phyloP scores from a whole-genome alignment of 208 protist species.

The Tritrichomonas musculus region DNA sequence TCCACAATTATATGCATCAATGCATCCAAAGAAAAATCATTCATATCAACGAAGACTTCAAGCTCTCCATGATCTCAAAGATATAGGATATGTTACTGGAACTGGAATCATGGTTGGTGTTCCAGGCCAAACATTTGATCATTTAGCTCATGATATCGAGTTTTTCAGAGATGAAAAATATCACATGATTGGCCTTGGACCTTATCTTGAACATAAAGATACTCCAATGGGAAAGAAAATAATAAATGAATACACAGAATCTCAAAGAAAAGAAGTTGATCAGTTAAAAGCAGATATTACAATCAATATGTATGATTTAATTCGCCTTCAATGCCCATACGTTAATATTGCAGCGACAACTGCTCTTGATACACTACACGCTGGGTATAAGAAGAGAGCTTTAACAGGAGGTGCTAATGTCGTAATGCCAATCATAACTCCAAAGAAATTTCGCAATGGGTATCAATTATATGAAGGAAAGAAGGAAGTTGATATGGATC shows the following conservation, averaged over 20 bases:
- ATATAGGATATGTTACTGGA: slow-evolving; percentile 50
- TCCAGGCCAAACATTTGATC: slow-evolving; percentile 47
- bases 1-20: slow-evolving; percentile 49
- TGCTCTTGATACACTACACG: slow-evolving; percentile 45
- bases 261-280: slow-evolving; percentile 41
- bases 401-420: slow-evolving; percentile 46
- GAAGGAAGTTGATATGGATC: background rate
- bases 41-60: slow-evolving; percentile 41
- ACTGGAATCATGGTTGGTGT: slow-evolving; percentile 57
- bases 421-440: slow-evolving; percentile 58
- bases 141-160: slow-evolving; percentile 52
- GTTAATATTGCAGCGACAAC: slow-evolving; percentile 57
- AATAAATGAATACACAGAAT: slow-evolving; percentile 38
- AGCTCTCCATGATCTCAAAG: slow-evolving; percentile 43
- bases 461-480: slow-evolving; percentile 59
- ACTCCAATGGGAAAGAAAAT: background rate
- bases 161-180: slow-evolving; percentile 50
- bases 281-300: background rate
- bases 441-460: slow-evolving; percentile 48
- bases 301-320: slow-evolving; percentile 47
- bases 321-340: slow-evolving; percentile 41
- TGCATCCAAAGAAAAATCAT: slow-evolving; percentile 54
- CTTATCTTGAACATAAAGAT: slow-evolving; percentile 49
- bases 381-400: background rate
- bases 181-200: slow-evolving; percentile 58